Conservation (phyloP, 2,329 filamentous ascomycete species). For the Kalmusia sp. region DNA sequence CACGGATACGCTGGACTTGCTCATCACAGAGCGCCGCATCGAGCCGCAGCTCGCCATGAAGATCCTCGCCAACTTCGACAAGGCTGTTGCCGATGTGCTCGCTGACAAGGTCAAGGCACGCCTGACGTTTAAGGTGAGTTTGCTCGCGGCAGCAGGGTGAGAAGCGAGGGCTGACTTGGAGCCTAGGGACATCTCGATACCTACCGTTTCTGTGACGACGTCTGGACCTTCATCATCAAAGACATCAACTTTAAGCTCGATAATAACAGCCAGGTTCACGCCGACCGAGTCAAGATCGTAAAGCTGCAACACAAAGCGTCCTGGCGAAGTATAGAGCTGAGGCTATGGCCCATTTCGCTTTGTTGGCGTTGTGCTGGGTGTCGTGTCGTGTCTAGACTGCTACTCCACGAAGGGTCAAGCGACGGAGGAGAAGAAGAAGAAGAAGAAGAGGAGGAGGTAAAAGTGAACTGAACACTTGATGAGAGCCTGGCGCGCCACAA, state of each 20-base stretch:
- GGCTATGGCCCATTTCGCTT: too few species aligned
- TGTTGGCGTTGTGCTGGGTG: too few species aligned
- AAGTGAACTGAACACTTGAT: too few species aligned
- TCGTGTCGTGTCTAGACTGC: too few species aligned
- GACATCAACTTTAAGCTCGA: constrained; percentile 99
- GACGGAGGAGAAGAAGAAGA: too few species aligned
- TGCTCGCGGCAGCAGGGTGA: constrained; percentile 1
- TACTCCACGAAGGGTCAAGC: too few species aligned
- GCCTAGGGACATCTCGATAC: constrained; percentile 91
- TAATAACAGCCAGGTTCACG: constrained; percentile 74
- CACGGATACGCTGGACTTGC: constrained; percentile 94
- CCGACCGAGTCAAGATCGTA: constrained; percentile 97
- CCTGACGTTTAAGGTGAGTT: constrained; percentile 87
- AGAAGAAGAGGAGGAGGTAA: too few species aligned
- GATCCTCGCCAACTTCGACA: constrained; percentile 94
- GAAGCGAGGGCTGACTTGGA: constrained; percentile 21
- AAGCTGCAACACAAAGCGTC: constrained; percentile 92
- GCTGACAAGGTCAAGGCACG: constrained; percentile 91
- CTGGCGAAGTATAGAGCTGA: constrained; percentile 59
- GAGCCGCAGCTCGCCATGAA: constrained; percentile 99
- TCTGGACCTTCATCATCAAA: constrained; percentile 99
- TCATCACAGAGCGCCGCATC: constrained; percentile 93
- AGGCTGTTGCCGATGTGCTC: constrained; percentile 87
- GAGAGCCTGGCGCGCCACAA: too few species aligned
- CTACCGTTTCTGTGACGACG: constrained; percentile 99